Base-by-base conservation (phyloP, 2,329 filamentous ascomycete species). In the Ophiostoma triangulosporum region DNA sequence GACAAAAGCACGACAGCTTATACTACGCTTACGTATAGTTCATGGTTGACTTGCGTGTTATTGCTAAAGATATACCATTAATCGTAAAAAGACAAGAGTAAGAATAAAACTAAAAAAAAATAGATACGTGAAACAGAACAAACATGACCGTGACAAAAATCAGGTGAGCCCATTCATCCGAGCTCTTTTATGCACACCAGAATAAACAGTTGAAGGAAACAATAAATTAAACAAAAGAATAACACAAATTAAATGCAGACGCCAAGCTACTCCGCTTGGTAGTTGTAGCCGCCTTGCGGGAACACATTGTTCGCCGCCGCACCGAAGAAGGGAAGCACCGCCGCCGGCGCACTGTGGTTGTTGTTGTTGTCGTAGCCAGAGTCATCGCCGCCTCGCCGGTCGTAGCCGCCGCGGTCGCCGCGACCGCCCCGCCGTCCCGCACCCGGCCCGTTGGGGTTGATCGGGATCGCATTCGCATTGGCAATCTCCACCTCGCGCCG, bases 401-500 rank as follows among this genome's bases (percentile, higher is more conserved):
- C 51, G 6, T 32, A 49, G 26, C 35, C 58, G 48, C 60, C 59
- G 26, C 59, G 24, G 22, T 15, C 59, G 15, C 56, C 56, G 33
- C 58, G 56, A 8, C 57, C 57, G 45, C 54, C 50, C 14, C 56
- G 36, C 29, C 51, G 38, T 5, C 57, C 52, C 6, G 50, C 60
- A 8, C 64, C 63, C 1, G 29, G 20, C 7, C 53, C 43, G 12
- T 33, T 29, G 11, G 29, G 54, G 48, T 56, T 56, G 52, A 53
- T 8, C 35, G 54, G 51, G n/a, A 53, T 46, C 17, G 35, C 11
- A 20, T 53, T 53, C 17, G 48, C 52, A 15, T 46, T 55, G 27
- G 38, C 46, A 26, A 58, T 36, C 22, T 66, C 64, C 17, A 64
- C 63, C 6, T 71, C 65, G 24, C 64, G 69, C 17, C 74, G 69